Evolutionary conservation across 768 basidiomycete genomes (phyloP).

Genomic region (Lentinus brumalis): DNA sequence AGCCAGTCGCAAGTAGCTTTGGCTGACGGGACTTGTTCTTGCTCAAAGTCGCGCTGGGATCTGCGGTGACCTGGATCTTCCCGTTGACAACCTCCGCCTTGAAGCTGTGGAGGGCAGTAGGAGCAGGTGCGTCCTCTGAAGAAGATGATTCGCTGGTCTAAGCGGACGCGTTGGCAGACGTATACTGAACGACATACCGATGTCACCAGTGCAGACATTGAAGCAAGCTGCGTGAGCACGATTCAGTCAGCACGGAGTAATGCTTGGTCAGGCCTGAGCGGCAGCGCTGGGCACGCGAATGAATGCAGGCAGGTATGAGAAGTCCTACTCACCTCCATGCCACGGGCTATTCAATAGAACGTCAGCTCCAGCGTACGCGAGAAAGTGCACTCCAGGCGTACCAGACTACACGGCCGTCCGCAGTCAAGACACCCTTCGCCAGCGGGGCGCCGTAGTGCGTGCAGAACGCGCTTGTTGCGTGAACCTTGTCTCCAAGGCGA

Average conservation of each 20-base stretch:
- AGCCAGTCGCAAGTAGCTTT: conserved; percentile 49
- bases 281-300: not conserved
- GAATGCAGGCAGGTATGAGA: not conserved
- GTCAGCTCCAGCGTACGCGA: not conserved
- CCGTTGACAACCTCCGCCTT: conserved; percentile 64
- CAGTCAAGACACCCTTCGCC: conserved; percentile 76
- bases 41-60: conserved; percentile 59
- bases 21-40: conserved; percentile 67
- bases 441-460: conserved; percentile 93
- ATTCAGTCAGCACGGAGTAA: not conserved
- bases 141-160: too few relatives aligned
- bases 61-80: conserved; percentile 79
- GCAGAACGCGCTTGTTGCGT: conserved; percentile 83
- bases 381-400: conserved; percentile 33
- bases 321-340: conserved; percentile 69
- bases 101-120: conserved; percentile 79
- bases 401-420: conserved; percentile 83
- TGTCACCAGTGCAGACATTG: conserved; percentile 82
- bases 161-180: too few relatives aligned
- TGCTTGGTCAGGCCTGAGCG: not conserved
- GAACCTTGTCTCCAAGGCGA: conserved; percentile 70
- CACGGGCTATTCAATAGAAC: conserved; percentile 55
- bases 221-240: conserved; percentile 66
- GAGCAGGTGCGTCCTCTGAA: conserved; percentile 87
- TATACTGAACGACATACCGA: conserved; percentile 45